Evolutionary conservation across 2,329 filamentous ascomycete species (phyloP), one percentile per base, ranked within the genome.

Genomic region (Canariomyces notabilis): DNA sequence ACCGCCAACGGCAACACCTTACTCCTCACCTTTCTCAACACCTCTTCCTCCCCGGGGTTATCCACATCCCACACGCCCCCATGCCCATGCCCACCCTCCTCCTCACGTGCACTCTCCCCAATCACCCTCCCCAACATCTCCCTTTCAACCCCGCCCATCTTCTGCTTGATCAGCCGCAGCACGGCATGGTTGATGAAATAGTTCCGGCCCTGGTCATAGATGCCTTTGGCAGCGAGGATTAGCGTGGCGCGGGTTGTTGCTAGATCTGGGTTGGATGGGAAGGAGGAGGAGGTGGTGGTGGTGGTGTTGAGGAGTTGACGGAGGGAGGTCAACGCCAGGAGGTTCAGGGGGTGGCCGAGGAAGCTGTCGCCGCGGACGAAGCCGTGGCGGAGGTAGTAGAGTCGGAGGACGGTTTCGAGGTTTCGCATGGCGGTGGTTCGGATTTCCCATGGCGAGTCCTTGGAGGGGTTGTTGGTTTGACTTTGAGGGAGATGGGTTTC

Each of bases 311-410:
- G 14, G 21, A 42, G 8, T 3, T n/a, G 21, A 11, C 54, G 51
- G 40, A 62, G 46, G 1, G 51, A 45, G 26, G 51, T 52, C 37
- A 57, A 59, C 1, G 51, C 57, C 14, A 61, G 37, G 18, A 57
- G 26, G 4, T 49, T 42, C 5, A 63, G 50, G 23, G 50, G 54
- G 2, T 53, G 46, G 4, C 53, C 37, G 4, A 62, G 48, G 4
- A 49, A 53, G 5, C 37, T 15, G 43, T 61, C 57, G 18, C 53
- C 45, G 4, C 42, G 51, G 22, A 59, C 57, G 46, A 59, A 64
- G 1, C 61, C 61, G 38, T 64, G 62, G 2, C 62, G 61, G 14
- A 57, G 48, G 40, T 63, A 64, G 47, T 63, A 63, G 14, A 63
- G 33, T 11, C 60, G 57, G n/a, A 63, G 18, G 4, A 64, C 48